Base-by-base conservation (phyloP, 768 basidiomycete genomes). In the Termitomyces sp. region DNA sequence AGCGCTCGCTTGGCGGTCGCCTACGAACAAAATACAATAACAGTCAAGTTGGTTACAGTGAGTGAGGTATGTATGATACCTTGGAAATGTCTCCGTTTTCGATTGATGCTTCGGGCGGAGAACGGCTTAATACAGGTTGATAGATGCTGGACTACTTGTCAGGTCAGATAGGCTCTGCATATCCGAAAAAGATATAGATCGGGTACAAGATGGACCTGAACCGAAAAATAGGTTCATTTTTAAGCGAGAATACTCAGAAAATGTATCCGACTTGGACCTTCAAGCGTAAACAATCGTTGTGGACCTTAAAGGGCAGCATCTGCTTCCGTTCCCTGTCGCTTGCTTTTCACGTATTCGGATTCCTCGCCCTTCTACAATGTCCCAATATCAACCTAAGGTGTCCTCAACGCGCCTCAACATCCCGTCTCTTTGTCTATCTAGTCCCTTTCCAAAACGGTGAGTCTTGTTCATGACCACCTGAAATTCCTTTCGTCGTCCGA, bases 211-310 rank as follows among this genome's bases (percentile, higher is more conserved):
- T 40, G 37, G 37, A 48, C 37, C 50, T 51, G 50, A 45, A 37
- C 43, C 42, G 51, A 53, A 43, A 28, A 37, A 43, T 38, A 23
- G 46, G 37, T 45, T 31, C 33, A 54, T 51, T 51, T 55, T 57
- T 47, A 51, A 55, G 53, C 60, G 60, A 45, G 55, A 57, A 55
- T 56, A 17, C 21, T 21, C 35, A 47, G 14, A 35, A 50, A 23
- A 48, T 43, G 50, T 56, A 35, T 56, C 40, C 41, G 50, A 56
- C 26, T 23, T 56, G 55, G 55, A 56, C 57, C 57, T 40, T 59
- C 52, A 56, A 50, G 52, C 31, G 55, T 40, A 57, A 61, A 60
- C 56, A 60, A 57, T 53, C 38, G n/a, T 21, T 31, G 4, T 42
- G 30, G 21, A 40, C 26, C 28, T 58, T 61, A 61, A 58, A 61